Percentiles rank a stretch among this genome's conserved stretches.
These are phyloP conservation scores for Kluyveromyces starmeri DNA, from an alignment of 805 yeast species.

Conservation along the genomic window DNA sequence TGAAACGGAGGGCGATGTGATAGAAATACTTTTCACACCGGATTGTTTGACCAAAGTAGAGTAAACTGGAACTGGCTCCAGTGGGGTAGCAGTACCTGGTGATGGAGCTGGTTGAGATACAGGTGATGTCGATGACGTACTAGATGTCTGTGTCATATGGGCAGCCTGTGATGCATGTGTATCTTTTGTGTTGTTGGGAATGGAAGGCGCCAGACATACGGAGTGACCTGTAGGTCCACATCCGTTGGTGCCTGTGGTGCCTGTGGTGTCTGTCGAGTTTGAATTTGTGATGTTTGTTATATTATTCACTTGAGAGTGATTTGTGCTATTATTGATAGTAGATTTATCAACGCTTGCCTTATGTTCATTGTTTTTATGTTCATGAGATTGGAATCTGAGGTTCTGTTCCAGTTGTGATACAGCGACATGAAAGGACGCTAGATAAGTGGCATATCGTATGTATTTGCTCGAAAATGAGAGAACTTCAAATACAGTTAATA, in stretches of 20 bases:
- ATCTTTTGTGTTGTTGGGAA: neutral
- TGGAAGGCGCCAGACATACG: neutral
- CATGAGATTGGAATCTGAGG: slow-evolving; percentile 10
- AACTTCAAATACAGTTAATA: slow-evolving; percentile 2
- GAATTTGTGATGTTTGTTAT: too few species aligned
- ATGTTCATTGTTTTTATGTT: slow-evolving; percentile 1
- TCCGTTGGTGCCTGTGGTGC: too few species aligned
- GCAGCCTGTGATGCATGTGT: neutral
- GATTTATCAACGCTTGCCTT: neutral
- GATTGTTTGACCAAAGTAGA: slow-evolving; percentile 8
- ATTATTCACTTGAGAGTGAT: neutral
- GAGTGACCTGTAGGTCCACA: slow-evolving; percentile 1
- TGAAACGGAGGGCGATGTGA: slow-evolving; percentile 15
- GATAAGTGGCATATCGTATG: slow-evolving; percentile 13
- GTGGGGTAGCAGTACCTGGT: neutral
- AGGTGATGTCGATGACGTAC: neutral
- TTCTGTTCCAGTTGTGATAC: slow-evolving; percentile 17
- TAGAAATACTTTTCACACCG: slow-evolving; percentile 14
- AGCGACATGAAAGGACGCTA: slow-evolving; percentile 26
- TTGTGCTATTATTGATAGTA: neutral
- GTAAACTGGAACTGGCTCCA: neutral
- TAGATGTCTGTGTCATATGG: neutral
- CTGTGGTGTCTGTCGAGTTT: too few species aligned
- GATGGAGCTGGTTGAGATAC: neutral
- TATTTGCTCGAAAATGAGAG: slow-evolving; percentile 11